phyloP scores from a whole-genome alignment of 352 stramenopile species.

The Phytophthora palmivora region DNA sequence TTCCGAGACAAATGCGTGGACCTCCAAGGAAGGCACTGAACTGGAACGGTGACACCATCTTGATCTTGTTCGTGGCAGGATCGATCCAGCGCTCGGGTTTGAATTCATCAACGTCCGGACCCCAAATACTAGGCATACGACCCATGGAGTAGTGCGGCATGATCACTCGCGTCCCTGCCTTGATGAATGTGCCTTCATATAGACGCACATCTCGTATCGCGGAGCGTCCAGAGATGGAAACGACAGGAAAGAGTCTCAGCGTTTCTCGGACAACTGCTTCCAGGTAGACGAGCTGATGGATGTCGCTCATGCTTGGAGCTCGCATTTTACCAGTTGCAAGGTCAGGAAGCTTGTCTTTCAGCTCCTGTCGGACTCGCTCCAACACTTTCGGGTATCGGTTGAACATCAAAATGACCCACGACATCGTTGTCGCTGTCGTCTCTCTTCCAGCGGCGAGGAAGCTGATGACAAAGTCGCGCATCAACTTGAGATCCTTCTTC shows the following conservation, averaged over 20 bases:
- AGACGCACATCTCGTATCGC: conserved; percentile 62
- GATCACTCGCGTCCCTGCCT: conserved; percentile 57
- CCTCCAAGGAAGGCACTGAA: conserved; percentile 75
- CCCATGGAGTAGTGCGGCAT: conserved; percentile 74
- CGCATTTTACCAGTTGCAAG: conserved; percentile 29
- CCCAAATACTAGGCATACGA: conserved; percentile 65
- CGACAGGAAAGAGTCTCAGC: conserved; percentile 64
- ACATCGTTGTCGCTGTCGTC: conserved; percentile 74
- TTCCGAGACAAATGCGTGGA: conserved; percentile 69
- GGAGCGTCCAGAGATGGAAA: conserved; percentile 61
- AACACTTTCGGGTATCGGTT: conserved; percentile 58
- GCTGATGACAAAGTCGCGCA: conserved; percentile 85
- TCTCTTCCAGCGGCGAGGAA: conserved; percentile 79
- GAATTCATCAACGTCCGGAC: conserved; percentile 62
- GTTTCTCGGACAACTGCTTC: conserved; percentile 61
- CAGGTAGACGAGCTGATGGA: conserved; percentile 56
- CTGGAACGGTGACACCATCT: conserved; percentile 62
- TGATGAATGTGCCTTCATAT: conserved; percentile 72
- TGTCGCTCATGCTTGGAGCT: conserved; percentile 40
- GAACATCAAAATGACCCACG: conserved; percentile 81
- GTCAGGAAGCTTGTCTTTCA: conserved; percentile 53
- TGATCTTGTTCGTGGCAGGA: conserved; percentile 40
- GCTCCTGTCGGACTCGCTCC: conserved; percentile 47
- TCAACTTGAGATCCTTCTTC: conserved; percentile 47
- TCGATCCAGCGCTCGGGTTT: conserved; percentile 80